Conservation (phyloP, 2,329 filamentous ascomycete genomes). For the Tothia fuscella region DNA sequence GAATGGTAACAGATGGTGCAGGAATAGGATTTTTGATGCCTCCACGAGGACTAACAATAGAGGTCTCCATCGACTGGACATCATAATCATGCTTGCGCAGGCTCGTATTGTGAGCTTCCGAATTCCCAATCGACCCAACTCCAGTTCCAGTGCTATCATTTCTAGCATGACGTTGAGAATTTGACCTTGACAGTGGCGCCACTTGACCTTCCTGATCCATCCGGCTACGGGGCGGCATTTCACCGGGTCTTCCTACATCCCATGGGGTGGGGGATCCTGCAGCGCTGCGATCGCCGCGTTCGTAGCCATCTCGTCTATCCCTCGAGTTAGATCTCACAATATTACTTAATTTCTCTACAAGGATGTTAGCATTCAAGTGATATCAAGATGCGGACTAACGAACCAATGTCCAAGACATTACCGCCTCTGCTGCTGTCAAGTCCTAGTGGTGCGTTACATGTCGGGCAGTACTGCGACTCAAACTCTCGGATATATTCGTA, state of each 20-base stretch:
- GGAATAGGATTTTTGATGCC: conserved; percentile 77
- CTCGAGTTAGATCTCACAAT: conserved; percentile 71
- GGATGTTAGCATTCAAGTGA: conserved; percentile 19
- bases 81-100: conserved; percentile 96
- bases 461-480: conserved; percentile 86
- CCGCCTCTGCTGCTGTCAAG: conserved; percentile 87
- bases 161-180: conserved; percentile 27
- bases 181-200: background rate
- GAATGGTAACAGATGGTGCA: conserved; percentile 79
- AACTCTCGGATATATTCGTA: conserved; percentile 97
- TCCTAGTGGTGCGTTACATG: conserved; percentile 82
- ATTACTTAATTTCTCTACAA: conserved; percentile 80
- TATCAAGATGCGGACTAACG: too few species aligned
- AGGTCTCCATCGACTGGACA: conserved; percentile 88
- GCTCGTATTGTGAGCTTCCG: too few species aligned
- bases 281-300: background rate
- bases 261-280: conserved; percentile 7
- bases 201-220: background rate
- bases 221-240: background rate
- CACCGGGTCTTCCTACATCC: conserved; percentile 3
- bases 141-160: conserved; percentile 70
- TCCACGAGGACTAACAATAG: conserved; percentile 59
- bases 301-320: conserved; percentile 16
- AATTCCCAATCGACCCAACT: too few species aligned
- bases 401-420: conserved; percentile 86